Percentiles rank a stretch among this genome's conserved stretches.
phyloP scores from a whole-genome alignment of 1,284 basidiomycete genomes.

The Spongispora temasekensis region DNA sequence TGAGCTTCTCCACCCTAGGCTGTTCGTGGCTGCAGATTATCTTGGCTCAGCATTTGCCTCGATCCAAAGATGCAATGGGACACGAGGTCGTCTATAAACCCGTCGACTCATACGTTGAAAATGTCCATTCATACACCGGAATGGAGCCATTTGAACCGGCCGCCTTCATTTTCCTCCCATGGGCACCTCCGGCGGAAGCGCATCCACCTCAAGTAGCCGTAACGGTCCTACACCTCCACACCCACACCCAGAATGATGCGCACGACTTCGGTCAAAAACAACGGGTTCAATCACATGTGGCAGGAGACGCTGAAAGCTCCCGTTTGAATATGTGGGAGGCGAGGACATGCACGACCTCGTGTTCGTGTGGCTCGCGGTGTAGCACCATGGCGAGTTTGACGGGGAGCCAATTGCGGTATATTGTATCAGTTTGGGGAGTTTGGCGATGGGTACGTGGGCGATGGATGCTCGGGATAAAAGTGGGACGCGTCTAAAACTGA shows the following conservation, averaged over 20 bases:
- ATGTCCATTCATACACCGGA: conserved; percentile 78
- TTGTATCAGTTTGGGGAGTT: conserved; percentile 65
- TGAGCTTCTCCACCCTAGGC: conserved; percentile 25
- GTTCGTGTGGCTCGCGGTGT: conserved; percentile 79
- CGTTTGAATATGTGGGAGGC: conserved; percentile 68
- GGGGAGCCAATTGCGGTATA: conserved; percentile 72
- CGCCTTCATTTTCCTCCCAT: not conserved
- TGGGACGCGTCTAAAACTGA: too few relatives aligned
- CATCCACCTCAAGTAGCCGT: too few relatives aligned
- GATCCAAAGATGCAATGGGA: conserved; percentile 65
- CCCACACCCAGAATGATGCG: conserved; percentile 50
- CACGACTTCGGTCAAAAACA: conserved; percentile 73
- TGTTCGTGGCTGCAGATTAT: conserved; percentile 79
- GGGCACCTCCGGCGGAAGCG: too few relatives aligned
- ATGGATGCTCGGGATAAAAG: not conserved
- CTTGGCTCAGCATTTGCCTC: conserved; percentile 92
- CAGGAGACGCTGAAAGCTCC: conserved; percentile 69
- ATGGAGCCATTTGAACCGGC: conserved; percentile 44
- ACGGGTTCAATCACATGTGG: conserved; percentile 92
- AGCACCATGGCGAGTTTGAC: conserved; percentile 60
- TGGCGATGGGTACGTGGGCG: conserved; percentile 63
- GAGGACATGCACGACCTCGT: conserved; percentile 75
- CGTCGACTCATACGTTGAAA: conserved; percentile 77
- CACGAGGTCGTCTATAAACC: conserved; percentile 62
- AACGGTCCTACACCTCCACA: not conserved